A percentile compares a stretch with the other conserved stretches of the same genome.
phyloP scores from a whole-genome alignment of 805 yeast genomes.

The Candida methanosorbosa region DNA sequence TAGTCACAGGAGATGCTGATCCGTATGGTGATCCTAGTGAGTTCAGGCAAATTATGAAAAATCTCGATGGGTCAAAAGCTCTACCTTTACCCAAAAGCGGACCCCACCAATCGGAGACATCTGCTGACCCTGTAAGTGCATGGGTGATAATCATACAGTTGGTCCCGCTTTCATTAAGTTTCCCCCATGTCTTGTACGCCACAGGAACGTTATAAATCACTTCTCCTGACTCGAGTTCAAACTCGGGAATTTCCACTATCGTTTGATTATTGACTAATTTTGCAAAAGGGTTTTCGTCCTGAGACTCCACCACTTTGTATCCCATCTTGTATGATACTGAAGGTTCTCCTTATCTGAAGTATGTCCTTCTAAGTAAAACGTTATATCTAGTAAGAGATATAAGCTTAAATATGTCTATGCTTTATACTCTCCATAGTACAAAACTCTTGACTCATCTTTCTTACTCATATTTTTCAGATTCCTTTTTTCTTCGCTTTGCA shows the following conservation, averaged over 20 bases:
- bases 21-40: conserved; percentile 98
- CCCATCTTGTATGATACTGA: conserved; percentile 8
- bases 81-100: conserved; percentile 78
- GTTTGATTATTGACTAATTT: conserved; percentile 68
- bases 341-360: background rate
- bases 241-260: conserved; percentile 67
- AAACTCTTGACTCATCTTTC: too few relatives aligned
- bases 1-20: conserved; percentile 81
- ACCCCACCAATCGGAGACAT: conserved; percentile 99
- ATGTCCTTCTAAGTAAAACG: too few relatives aligned
- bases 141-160: conserved; percentile 91
- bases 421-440: too few relatives aligned
- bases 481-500: too few relatives aligned
- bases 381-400: too few relatives aligned
- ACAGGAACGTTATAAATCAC: conserved; percentile 67
- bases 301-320: conserved; percentile 33
- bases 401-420: too few relatives aligned
- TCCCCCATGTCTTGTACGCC: conserved; percentile 96
- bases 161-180: conserved; percentile 54
- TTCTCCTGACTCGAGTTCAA: conserved; percentile 77
- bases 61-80: conserved; percentile 87
- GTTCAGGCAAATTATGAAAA: conserved; percentile 80
- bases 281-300: conserved; percentile 59
- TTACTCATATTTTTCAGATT: too few relatives aligned
- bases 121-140: conserved; percentile 93